Evolutionary conservation across 495 filamentous ascomycete species (phyloP), one percentile per base, ranked within the genome.

Genomic region (Talaromyces wortmannii): DNA sequence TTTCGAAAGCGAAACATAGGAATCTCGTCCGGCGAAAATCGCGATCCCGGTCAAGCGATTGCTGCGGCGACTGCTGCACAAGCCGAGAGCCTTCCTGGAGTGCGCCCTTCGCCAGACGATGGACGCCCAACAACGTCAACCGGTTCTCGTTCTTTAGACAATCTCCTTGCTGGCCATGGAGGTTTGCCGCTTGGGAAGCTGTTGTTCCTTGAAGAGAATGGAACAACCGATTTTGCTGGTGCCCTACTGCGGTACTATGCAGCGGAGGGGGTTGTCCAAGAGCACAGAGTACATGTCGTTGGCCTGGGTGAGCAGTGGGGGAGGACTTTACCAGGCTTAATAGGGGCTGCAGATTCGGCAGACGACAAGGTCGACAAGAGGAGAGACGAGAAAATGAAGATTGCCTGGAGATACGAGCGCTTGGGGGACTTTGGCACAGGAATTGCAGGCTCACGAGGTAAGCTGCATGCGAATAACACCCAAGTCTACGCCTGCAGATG

Each of bases 351-450:
- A 4, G 79, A 77, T 7, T 72, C 65, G 11, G 70, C 69, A 12
- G 77, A 72, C 12, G 61, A 68, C 7, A 61, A 72, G 49, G 59
- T 66, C 7, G 63, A 64, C 60, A 78, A 56, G 52, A 65, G 69
- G 46, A 68, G 66, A 58, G 53, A 80, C 31, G 90, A 95, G 54
- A 87, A 83, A 67, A 98, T 98, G 94, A 97, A 96, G 74, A 98
- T 98, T 68, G 94, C 94, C 8, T 98, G 94, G 94, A 76, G 94
- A 68, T 98, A 98, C 72, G 92, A 97, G 67, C 81, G 85, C 16
- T 67, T 97, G 57, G 87, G 90, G 18, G 83, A 87, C 53, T 78
- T 82, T 72, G 72, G 83, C 29, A 65, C 72, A 30, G 72, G 75
- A 17, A 60, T 74, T 52, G 76, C 77, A 43, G 76, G 75, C 46